Conservation (phyloP, 148 eudicot genomes). For the Cornus florida region DNA sequence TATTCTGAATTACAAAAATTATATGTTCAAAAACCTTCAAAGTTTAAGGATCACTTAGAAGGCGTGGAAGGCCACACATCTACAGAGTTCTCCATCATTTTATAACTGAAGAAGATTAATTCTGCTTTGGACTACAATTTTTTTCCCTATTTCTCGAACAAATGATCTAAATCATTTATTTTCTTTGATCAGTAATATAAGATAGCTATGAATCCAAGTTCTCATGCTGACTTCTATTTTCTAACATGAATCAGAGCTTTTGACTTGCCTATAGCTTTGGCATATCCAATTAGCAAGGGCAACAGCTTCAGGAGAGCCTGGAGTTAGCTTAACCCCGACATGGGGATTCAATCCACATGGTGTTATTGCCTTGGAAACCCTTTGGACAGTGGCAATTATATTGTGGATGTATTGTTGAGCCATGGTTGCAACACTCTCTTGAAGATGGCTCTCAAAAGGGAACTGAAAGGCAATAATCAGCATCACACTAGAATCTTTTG, state of each 20-base stretch:
- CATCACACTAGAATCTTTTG: not conserved
- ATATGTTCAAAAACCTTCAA: not conserved
- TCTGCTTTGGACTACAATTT: not conserved
- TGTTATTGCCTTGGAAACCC: not conserved
- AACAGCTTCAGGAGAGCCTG: not conserved
- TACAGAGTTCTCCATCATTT: not conserved
- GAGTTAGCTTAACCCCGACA: not conserved
- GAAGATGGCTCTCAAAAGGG: slow-evolving; percentile 10
- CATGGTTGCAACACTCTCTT: not conserved
- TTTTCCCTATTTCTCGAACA: not conserved
- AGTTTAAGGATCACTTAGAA: not conserved
- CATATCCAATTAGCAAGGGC: slow-evolving; percentile 5
- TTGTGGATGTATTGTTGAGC: not conserved
- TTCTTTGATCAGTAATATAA: not conserved
- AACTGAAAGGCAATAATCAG: slow-evolving; percentile 6
- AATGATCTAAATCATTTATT: not conserved
- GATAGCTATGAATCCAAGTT: not conserved
- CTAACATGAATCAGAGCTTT: not conserved
- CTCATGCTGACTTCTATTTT: not conserved
- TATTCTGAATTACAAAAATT: not conserved
- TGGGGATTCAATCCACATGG: not conserved
- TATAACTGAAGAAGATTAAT: not conserved
- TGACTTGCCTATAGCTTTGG: slow-evolving; percentile 7
- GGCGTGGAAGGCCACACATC: not conserved
- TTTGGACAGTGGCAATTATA: slow-evolving; percentile 3